Percentiles rank a stretch among this genome's conserved stretches.
These are phyloP conservation scores for Saccharomyces eubayanus DNA, from an alignment of 805 yeast genomes.

Conservation along the genomic window DNA sequence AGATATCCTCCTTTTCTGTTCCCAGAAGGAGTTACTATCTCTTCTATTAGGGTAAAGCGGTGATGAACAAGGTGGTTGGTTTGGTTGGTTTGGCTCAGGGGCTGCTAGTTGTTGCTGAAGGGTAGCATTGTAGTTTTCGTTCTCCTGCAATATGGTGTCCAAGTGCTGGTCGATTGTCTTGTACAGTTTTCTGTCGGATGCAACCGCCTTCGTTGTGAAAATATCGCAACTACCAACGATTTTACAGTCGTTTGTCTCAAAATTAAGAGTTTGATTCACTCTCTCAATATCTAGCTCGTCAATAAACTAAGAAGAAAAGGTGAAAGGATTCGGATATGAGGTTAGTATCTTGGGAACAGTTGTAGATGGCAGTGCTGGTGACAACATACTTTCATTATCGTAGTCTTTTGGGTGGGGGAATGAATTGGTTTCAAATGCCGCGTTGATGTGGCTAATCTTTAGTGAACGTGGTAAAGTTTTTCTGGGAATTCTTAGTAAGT, in stretches of 20 bases:
- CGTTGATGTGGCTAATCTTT: not conserved
- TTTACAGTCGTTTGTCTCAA: constrained; percentile 65
- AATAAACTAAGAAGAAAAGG: constrained; percentile 50
- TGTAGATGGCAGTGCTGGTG: not conserved
- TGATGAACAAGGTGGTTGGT: constrained; percentile 7
- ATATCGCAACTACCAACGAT: constrained; percentile 87
- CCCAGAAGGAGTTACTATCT: constrained; percentile 31
- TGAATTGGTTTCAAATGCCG: not conserved
- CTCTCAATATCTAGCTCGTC: constrained; percentile 90
- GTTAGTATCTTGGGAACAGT: not conserved
- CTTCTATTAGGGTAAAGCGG: constrained; percentile 8
- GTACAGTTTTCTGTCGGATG: constrained; percentile 80
- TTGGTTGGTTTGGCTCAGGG: constrained; percentile 2
- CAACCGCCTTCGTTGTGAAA: constrained; percentile 89
- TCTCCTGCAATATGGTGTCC: constrained; percentile 39
- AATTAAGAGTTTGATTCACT: constrained; percentile 77
- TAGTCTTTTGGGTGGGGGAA: not conserved
- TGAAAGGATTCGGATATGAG: not conserved
- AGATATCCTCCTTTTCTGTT: constrained; percentile 36
- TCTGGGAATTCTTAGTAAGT: not conserved
- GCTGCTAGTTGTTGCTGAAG: constrained; percentile 21
- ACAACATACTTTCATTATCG: not conserved
- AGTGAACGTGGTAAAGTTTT: not conserved
- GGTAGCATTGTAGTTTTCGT: constrained; percentile 30
- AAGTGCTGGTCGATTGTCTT: constrained; percentile 79